Base-by-base conservation (phyloP, 176 grass and related monocot species). In the Aegilops sharonensis region DNA sequence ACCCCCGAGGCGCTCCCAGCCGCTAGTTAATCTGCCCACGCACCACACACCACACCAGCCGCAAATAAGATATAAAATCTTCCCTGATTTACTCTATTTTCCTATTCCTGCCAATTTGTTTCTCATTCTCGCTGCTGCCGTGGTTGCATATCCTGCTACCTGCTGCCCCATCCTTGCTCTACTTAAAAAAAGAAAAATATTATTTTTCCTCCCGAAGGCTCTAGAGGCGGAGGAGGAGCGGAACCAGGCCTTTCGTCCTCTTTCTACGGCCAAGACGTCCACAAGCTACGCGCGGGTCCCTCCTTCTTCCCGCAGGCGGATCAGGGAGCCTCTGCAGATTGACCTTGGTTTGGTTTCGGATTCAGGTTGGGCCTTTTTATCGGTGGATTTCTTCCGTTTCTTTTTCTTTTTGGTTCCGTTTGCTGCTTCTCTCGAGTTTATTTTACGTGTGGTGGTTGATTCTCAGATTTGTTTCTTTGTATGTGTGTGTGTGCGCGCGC, bases 1-100 rank as follows among this genome's bases (percentile, higher is more conserved):
- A 78, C 90, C 78, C 9, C 62, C 17, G 17, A 31, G 11, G 5
- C 70, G 30, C 71, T 85, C 90, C 54, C 90, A 88, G 90, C 90
- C 90, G 90, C 90, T 85, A 88, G 21, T 61, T 79, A 50, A 37
- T 69, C 32, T 11, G 11, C 42, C 15, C 24, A 35, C 35, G 8
- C 31, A 31, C 64, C 39, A 23, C 50, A 30, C 42, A 50, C 68
- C 64, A 72, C 32, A 50, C 43, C 64, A 72, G 17, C n/a, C 60
- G 4, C 37, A 31, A 57, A 64, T 15, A 72, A 64, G 45, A 29
- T 56, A 69, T 20, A 25, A 31, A 30, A 72, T 83, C 77, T 39
- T 5, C 11, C 3, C 56, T 63, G 32, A 36, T 62, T 57, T 40
- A 59, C 37, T 79, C 8, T 62, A 15, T 64, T 24, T 23, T 36